Evolutionary conservation across 129 eudicot species (phyloP).

Genomic region (Flaveria bidentis): DNA sequence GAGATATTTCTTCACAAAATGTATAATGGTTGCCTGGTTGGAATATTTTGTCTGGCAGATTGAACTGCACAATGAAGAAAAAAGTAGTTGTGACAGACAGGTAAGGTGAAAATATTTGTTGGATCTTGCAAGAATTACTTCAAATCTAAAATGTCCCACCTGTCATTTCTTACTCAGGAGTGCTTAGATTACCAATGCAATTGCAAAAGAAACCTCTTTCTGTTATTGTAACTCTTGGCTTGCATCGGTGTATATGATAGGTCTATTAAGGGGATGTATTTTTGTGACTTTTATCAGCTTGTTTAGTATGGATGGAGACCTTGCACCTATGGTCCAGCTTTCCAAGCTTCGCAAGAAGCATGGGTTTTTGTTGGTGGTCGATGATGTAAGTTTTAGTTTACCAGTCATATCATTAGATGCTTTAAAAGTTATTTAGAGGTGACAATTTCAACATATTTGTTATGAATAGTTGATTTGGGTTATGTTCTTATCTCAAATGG

Average conservation of each 20-base stretch:
- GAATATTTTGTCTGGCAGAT: slow-evolving; percentile 49
- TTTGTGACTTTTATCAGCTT: slow-evolving; percentile 67
- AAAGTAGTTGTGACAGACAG: slow-evolving; percentile 93
- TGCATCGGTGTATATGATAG: slow-evolving; percentile 29
- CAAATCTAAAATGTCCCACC: not conserved
- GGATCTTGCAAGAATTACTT: not conserved
- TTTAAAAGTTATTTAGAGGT: not conserved
- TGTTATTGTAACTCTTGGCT: slow-evolving; percentile 27
- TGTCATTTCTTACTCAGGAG: not conserved
- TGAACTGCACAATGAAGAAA: slow-evolving; percentile 65
- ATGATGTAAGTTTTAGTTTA: slow-evolving; percentile 72
- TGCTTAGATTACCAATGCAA: not conserved
- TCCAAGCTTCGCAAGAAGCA: slow-evolving; percentile 93
- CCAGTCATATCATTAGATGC: not conserved
- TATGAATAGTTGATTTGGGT: not conserved
- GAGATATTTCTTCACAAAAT: not conserved
- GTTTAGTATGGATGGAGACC: slow-evolving; percentile 99
- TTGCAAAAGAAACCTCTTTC: not conserved
- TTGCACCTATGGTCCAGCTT: slow-evolving; percentile 92
- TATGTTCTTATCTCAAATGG: slow-evolving; percentile 9
- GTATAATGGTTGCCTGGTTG: slow-evolving; percentile 7
- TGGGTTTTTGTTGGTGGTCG: slow-evolving; percentile 85
- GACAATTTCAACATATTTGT: not conserved
- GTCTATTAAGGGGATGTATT: slow-evolving; percentile 34
- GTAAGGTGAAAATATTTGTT: slow-evolving; percentile 41